These are phyloP conservation scores for Pestalotiopsis sp. DNA, from an alignment of 2,329 filamentous ascomycete genomes.

Conservation along the genomic window DNA sequence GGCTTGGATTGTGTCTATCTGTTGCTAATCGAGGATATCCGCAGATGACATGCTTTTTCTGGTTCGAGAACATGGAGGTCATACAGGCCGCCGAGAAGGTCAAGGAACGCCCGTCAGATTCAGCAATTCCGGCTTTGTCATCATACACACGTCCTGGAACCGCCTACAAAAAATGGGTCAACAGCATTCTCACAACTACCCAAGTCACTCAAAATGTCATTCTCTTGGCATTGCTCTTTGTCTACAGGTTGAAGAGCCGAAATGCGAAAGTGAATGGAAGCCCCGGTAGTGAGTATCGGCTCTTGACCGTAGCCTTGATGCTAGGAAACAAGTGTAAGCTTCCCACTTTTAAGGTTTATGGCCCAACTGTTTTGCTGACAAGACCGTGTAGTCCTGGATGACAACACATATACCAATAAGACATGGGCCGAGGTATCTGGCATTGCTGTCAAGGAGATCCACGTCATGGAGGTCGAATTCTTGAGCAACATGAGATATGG, in stretches of 20 bases:
- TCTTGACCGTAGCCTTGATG: conserved; percentile 95
- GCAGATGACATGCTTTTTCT: conserved; percentile 93
- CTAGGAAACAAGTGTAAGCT: conserved; percentile 89
- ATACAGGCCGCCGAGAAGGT: conserved; percentile 72
- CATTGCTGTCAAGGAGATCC: conserved; percentile 91
- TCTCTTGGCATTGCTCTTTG: conserved; percentile 83
- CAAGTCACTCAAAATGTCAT: conserved; percentile 97
- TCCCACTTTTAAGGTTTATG: background rate
- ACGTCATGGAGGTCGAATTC: conserved; percentile 99
- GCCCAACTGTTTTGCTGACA: background rate
- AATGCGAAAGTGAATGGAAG: conserved; percentile 90
- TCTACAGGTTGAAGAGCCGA: conserved; percentile 87
- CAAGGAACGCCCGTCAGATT: conserved; percentile 35
- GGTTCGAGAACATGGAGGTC: conserved; percentile 89
- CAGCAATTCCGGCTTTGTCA: conserved; percentile 52
- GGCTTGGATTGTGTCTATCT: background rate
- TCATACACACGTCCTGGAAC: conserved; percentile 73
- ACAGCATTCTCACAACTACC: conserved; percentile 85
- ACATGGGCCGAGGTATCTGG: conserved; percentile 98
- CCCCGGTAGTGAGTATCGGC: conserved; percentile 86
- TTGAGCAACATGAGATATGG: conserved; percentile 98
- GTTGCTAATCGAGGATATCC: conserved; percentile 19
- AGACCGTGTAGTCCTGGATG: conserved; percentile 70
- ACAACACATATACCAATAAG: conserved; percentile 99
- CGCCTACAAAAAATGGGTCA: conserved; percentile 92